Conservation (phyloP, 2,329 filamentous ascomycete species). For the Xylariaceae sp. region DNA sequence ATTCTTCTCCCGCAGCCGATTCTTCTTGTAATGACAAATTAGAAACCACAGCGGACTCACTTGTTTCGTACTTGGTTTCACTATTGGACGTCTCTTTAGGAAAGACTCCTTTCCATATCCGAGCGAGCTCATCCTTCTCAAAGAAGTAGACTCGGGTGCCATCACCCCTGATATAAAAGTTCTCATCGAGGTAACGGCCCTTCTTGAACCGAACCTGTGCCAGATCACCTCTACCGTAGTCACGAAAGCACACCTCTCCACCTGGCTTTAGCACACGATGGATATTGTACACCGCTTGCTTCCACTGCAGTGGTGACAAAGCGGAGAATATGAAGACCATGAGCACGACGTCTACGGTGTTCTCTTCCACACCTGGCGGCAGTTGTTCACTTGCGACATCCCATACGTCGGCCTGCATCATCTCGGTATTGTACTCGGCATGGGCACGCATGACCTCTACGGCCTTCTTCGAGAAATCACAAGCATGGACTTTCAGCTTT, state of each 20-base stretch:
- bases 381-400: conserved; percentile 78
- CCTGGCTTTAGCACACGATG: conserved; percentile 85
- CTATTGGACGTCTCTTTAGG: conserved; percentile 34
- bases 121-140: conserved; percentile 79
- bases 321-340: conserved; percentile 99
- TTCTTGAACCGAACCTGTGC: conserved; percentile 98
- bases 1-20: conserved; percentile 23
- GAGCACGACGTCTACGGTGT: conserved; percentile 88
- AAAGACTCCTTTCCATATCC: conserved; percentile 70
- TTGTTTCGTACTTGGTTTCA: conserved; percentile 33
- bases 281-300: conserved; percentile 80
- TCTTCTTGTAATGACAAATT: conserved; percentile 27
- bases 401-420: conserved; percentile 93
- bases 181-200: conserved; percentile 90
- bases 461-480: conserved; percentile 94
- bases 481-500: conserved; percentile 84
- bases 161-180: conserved; percentile 96
- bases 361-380: conserved; percentile 77
- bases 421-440: conserved; percentile 73
- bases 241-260: conserved; percentile 92
- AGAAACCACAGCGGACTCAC: conserved; percentile 28
- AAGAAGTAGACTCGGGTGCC: conserved; percentile 98
- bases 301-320: conserved; percentile 84
- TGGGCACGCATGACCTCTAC: conserved; percentile 89
- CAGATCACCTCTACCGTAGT: conserved; percentile 94